Evolutionary conservation across 1,284 basidiomycete genomes (phyloP).

Genomic region (Trichosporon coremiiforme): DNA sequence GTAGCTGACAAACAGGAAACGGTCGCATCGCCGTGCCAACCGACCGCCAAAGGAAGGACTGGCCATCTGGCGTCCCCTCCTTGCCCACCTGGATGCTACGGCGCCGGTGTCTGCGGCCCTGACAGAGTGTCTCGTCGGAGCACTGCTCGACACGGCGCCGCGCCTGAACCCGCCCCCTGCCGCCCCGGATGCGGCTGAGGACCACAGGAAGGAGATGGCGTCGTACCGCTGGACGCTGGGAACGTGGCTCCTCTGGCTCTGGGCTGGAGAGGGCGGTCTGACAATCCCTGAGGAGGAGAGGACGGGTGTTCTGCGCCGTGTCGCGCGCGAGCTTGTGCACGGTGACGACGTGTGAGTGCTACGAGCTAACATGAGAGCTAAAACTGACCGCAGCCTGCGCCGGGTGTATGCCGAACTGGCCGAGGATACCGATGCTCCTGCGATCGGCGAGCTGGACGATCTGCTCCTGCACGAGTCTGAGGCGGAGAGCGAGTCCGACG

Average conservation of each 20-base stretch:
- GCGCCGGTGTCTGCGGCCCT: conserved; percentile 14
- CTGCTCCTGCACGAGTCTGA: conserved; percentile 20
- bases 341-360: conserved; percentile 27
- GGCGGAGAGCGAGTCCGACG: conserved; percentile 16
- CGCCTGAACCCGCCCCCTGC: conserved; percentile 1
- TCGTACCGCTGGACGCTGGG: conserved; percentile 33
- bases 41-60: conserved; percentile 46
- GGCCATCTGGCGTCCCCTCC: conserved; percentile 40
- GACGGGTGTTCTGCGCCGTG: conserved; percentile 13
- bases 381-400: conserved; percentile 22
- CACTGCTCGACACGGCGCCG: conserved; percentile 27
- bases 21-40: conserved; percentile 20
- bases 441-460: conserved; percentile 18
- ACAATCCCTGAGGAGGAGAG: conserved; percentile 22
- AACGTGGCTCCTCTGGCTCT: conserved; percentile 28
- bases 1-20: conserved; percentile 27
- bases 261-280: conserved; percentile 16
- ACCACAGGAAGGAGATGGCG: conserved; percentile 23
- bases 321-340: conserved; percentile 31
- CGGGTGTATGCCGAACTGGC: conserved; percentile 23
- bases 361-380: too few relatives aligned
- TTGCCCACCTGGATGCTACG: conserved; percentile 16
- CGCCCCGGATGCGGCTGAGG: conserved; percentile 23
- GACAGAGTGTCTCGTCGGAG: conserved; percentile 22
- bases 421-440: neutral